Conservation (phyloP, 1,139 yeast species). For the Scheffersomyces parashehatae region DNA sequence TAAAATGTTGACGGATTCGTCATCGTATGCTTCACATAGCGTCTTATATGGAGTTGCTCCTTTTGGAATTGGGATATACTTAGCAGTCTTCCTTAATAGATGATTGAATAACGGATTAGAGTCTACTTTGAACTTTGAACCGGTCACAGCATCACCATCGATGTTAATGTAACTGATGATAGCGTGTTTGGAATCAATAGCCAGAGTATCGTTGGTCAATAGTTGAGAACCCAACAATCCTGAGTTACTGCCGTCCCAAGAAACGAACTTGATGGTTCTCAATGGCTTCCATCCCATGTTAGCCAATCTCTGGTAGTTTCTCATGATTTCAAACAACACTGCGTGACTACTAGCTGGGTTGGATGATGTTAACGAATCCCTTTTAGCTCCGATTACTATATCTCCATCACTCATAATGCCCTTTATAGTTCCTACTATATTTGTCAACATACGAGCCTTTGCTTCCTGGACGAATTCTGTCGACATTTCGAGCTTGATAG, state of each 20-base stretch:
- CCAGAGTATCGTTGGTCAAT: slow-evolving; percentile 21
- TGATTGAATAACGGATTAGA: slow-evolving; percentile 39
- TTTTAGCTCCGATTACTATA: slow-evolving; percentile 42
- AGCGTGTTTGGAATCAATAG: slow-evolving; percentile 24
- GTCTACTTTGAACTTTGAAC: slow-evolving; percentile 39
- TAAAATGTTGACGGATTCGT: neutral
- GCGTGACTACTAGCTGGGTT: slow-evolving; percentile 47
- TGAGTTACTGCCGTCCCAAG: slow-evolving; percentile 45
- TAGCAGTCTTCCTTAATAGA: slow-evolving; percentile 31
- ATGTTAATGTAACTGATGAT: slow-evolving; percentile 41
- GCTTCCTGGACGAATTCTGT: slow-evolving; percentile 14
- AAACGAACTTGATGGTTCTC: slow-evolving; percentile 41
- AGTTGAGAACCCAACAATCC: slow-evolving; percentile 36
- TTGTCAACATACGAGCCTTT: slow-evolving; percentile 24
- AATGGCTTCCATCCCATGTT: slow-evolving; percentile 47
- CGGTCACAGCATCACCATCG: slow-evolving; percentile 42
- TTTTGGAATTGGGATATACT: slow-evolving; percentile 37
- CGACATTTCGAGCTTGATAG: slow-evolving; percentile 19
- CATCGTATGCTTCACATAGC: slow-evolving; percentile 6
- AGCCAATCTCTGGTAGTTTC: slow-evolving; percentile 34
- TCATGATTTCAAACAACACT: slow-evolving; percentile 40
- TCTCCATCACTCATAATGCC: slow-evolving; percentile 47
- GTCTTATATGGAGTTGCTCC: slow-evolving; percentile 14
- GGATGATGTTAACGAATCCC: slow-evolving; percentile 40
- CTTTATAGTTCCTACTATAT: slow-evolving; percentile 35